Evolutionary conservation across 495 filamentous ascomycete genomes (phyloP), one percentile per base, ranked within the genome.

Genomic region (Aspergillus sclerotiicarbonarius): DNA sequence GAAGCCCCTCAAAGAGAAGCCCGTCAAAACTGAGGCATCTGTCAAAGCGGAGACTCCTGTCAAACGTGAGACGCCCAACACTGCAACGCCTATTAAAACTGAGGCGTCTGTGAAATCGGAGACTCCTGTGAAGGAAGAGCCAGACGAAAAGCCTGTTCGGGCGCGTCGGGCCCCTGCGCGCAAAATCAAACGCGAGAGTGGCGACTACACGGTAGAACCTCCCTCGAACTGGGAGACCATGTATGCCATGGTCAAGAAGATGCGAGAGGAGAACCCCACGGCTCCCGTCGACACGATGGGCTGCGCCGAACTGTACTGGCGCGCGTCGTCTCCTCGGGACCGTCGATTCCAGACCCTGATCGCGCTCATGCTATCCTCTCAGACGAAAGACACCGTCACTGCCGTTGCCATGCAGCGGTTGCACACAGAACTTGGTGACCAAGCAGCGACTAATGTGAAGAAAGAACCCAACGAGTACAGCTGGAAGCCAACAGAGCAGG

Each of bases 261-360:
- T 97, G 90, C 86, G 94, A 2, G 78, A 79, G 53, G 72, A 76
- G 12, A 82, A 82, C 41, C 86, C 88, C n/a, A 78, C 81, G 0
- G 94, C 94, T 4, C 90, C 93, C 1, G 94, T 98, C 0, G 94
- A 98, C 74, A 97, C 95, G 0, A 97, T 98, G 94, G 94, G 94
- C 18, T 98, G 94, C 67, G 91, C 93, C 59, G 83, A 87, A 13
- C 80, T 97, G 10, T 69, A 72, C 52, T 77, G 73, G 75, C 67
- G 70, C 8, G 66, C 64, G 6, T 77, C 75, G 4, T 70, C 71
- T 15, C 68, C 70, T 0, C 58, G 63, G 59, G 90, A 93, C 67
- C 84, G 84, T 59, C 84, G 95, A 2, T 96, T 95, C 68, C 94
- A 99, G 58, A 98, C 91, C 4, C 81, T 99, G 29, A 83, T 95